Evolutionary conservation across 163 green algal genomes (phyloP), one percentile per base, ranked within the genome.

Genomic region (Scenedesmus sp.): DNA sequence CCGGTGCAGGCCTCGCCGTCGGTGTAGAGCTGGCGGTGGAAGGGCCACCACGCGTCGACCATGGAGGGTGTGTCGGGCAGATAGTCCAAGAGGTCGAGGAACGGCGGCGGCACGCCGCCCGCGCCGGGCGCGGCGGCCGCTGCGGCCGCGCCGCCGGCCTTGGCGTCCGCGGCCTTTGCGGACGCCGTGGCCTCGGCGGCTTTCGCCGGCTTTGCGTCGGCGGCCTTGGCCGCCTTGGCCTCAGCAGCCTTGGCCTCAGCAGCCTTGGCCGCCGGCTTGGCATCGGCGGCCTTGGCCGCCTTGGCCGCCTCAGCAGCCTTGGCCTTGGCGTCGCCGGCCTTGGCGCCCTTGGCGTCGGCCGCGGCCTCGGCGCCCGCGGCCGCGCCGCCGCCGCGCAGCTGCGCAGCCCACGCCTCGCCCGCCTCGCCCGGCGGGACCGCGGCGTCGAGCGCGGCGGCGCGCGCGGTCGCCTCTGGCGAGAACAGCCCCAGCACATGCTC

Each of bases 41-140:
- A 90, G 1, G 83, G 83, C 86, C 86, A 90, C 5, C 44, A 60
- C 26, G 66, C 45, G 0, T 47, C 24, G 31, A 31, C 18, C 70
- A 86, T 83, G 5, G 14, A 15, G 9, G 42, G 15, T 20, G 66
- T 64, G 60, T 83, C 60, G 9, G 86, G 86, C 36, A 90, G 67
- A 58, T 86, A 57, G 63, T 90, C 85, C 26, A 83, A 36, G 29
- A 81, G 50, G 51, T 88, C 73, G 14, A 89, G 75, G 67, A 82
- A 63, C 3, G 70, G 70, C 26, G 70, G 70, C 6, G 70, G 50
- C 45, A 42, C 47, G 56, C 13, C 3, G n/a, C n/a, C n/a, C n/a
- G n/a, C n/a, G n/a, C n/a, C n/a, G n/a, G n/a, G n/a, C n/a, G 62
- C 62, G 18, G 20, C n/a, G 31, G 20, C 20, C 44, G 62, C 10